Evolutionary conservation across 345 rosid species (phyloP).

Genomic region (Linum trigynum): DNA sequence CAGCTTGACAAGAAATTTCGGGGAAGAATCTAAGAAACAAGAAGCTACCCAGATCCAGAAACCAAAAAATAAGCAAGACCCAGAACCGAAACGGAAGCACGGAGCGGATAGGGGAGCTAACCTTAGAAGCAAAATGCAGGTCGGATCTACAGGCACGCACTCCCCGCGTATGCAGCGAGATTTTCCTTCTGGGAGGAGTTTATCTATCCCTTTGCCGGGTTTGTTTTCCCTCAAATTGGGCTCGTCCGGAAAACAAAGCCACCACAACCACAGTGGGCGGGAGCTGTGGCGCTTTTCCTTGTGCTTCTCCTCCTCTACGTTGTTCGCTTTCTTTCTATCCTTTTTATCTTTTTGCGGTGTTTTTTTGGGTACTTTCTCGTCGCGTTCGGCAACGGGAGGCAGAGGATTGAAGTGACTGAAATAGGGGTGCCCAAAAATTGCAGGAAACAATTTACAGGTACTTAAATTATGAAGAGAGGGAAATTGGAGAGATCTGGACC

Average conservation of each 20-base stretch:
- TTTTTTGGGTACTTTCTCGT: not conserved
- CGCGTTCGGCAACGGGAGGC: not conserved
- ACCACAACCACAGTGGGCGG: not conserved
- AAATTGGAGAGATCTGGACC: too few relatives aligned
- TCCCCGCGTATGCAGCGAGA: not conserved
- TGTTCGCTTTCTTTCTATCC: not conserved
- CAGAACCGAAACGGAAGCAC: not conserved
- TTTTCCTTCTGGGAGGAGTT: not conserved
- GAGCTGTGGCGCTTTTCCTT: not conserved
- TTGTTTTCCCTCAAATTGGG: not conserved
- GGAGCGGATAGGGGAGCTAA: not conserved
- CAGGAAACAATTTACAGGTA: too few relatives aligned
- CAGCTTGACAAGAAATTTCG: too few relatives aligned
- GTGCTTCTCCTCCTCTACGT: not conserved
- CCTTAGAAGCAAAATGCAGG: not conserved
- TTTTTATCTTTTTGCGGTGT: not conserved
- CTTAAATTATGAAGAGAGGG: too few relatives aligned
- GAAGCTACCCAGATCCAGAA: not conserved
- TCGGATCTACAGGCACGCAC: not conserved
- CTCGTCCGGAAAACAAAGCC: not conserved
- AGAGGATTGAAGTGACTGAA: not conserved
- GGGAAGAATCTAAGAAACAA: not conserved
- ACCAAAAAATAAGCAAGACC: not conserved
- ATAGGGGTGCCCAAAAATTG: not conserved
- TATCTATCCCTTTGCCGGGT: not conserved